These are phyloP conservation scores for Chalciporus sphaerocephalus DNA, from an alignment of 768 basidiomycete species.

Conservation along the genomic window DNA sequence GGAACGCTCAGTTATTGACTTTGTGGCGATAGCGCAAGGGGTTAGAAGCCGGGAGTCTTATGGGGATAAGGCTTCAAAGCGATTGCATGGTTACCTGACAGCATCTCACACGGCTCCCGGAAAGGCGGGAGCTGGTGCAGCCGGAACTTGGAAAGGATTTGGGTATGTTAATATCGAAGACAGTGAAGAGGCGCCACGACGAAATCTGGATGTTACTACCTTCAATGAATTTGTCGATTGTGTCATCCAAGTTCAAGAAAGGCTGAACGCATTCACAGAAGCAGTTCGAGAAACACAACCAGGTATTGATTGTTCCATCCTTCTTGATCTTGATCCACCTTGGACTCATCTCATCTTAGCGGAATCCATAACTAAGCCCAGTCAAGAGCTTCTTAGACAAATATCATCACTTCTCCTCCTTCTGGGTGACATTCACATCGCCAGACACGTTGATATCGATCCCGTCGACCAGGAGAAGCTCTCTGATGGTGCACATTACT, in stretches of 20 bases:
- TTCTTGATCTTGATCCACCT: neutral
- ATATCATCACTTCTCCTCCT: conserved; percentile 40
- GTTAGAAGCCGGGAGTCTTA: conserved; percentile 25
- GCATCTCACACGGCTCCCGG: conserved; percentile 37
- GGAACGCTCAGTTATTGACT: conserved; percentile 62
- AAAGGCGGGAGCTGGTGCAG: conserved; percentile 47
- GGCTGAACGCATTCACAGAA: conserved; percentile 19
- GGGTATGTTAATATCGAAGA: conserved; percentile 43
- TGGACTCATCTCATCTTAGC: conserved; percentile 13
- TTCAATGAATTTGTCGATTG: conserved; percentile 33
- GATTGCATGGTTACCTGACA: conserved; percentile 35
- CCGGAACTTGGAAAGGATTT: conserved; percentile 50
- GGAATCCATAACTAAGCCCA: conserved; percentile 22
- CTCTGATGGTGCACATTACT: conserved; percentile 35
- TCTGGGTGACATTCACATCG: conserved; percentile 48
- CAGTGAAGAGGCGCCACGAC: conserved; percentile 29
- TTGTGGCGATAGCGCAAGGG: conserved; percentile 59
- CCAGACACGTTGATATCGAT: conserved; percentile 49
- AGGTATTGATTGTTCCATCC: conserved; percentile 12
- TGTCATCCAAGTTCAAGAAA: conserved; percentile 28
- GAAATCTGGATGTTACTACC: conserved; percentile 25
- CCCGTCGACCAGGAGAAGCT: conserved; percentile 32
- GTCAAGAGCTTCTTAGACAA: conserved; percentile 33
- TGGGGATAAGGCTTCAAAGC: conserved; percentile 27
- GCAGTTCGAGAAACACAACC: conserved; percentile 15